These are phyloP conservation scores for Chaetomium tenue DNA, from an alignment of 495 filamentous ascomycete species.

Conservation along the genomic window DNA sequence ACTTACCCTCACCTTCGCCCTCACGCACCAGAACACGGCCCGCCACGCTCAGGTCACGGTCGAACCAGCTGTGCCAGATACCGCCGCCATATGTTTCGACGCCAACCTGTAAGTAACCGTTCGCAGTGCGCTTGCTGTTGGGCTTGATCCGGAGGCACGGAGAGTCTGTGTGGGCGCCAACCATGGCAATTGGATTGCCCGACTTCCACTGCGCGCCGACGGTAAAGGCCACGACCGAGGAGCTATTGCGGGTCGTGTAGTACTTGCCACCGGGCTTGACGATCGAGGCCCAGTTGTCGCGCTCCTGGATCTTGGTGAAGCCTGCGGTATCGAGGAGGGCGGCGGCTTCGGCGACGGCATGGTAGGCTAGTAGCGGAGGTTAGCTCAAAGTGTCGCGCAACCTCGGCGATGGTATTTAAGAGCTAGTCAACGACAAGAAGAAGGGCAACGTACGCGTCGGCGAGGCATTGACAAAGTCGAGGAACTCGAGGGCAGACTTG, in stretches of 20 bases:
- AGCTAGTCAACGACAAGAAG: background rate
- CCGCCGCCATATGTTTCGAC: slow-evolving; percentile 97
- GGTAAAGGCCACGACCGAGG: slow-evolving; percentile 91
- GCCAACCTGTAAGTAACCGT: slow-evolving; percentile 92
- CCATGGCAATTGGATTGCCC: slow-evolving; percentile 90
- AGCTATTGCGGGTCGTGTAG: slow-evolving; percentile 90
- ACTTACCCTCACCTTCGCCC: slow-evolving; percentile 65
- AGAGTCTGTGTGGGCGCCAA: slow-evolving; percentile 96
- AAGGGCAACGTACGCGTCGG: slow-evolving; percentile 71
- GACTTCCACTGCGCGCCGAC: slow-evolving; percentile 91
- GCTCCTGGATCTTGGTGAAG: slow-evolving; percentile 86
- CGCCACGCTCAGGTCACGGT: slow-evolving; percentile 88
- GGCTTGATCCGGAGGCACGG: slow-evolving; percentile 89
- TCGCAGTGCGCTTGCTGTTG: slow-evolving; percentile 75
- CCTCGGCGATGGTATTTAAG: background rate
- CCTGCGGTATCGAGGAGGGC: slow-evolving; percentile 73
- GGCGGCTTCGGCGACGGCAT: slow-evolving; percentile 80
- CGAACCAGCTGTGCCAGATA: slow-evolving; percentile 83
- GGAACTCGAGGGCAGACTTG: slow-evolving; percentile 72
- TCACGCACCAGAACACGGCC: slow-evolving; percentile 81
- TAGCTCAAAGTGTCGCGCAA: background rate
- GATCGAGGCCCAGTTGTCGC: slow-evolving; percentile 78
- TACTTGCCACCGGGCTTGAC: slow-evolving; percentile 90
- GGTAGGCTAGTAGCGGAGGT: slow-evolving; percentile 70
- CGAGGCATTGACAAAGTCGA: slow-evolving; percentile 91